Conservation (phyloP, 139 green algal genomes). For the Helicosporidium sp. region DNA sequence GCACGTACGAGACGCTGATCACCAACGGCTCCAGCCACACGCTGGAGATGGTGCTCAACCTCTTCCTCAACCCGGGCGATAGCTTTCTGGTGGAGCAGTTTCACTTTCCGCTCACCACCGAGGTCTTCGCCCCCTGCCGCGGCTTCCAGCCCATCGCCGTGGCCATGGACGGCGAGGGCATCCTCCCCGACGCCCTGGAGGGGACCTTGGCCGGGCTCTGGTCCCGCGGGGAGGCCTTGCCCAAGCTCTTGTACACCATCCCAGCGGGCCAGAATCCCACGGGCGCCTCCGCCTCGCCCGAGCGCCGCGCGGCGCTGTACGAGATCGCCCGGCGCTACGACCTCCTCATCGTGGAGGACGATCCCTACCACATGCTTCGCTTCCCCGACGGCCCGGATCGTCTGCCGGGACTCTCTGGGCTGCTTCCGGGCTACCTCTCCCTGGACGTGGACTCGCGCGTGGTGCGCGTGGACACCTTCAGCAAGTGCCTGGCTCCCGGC, state of each 20-base stretch:
- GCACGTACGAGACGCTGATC: conserved; percentile 8
- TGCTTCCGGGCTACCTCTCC: conserved; percentile 24
- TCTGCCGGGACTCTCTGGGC: background rate
- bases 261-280: conserved; percentile 59
- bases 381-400: conserved; percentile 11
- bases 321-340: conserved; percentile 24
- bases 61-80: conserved; percentile 37
- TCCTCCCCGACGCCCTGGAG: conserved; percentile 26
- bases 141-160: conserved; percentile 21
- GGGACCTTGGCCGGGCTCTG: background rate
- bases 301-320: conserved; percentile 41
- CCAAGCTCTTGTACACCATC: conserved; percentile 47
- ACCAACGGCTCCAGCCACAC: conserved; percentile 25
- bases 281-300: conserved; percentile 19
- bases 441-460: conserved; percentile 49
- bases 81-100: conserved; percentile 41
- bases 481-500: conserved; percentile 41
- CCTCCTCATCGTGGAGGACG: conserved; percentile 64
- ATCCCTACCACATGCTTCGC: conserved; percentile 66
- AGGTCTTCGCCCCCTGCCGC: conserved; percentile 34
- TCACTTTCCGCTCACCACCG: conserved; percentile 35
- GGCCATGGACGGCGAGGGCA: conserved; percentile 32
- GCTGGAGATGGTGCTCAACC: conserved; percentile 14
- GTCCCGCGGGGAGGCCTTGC: conserved; percentile 1
- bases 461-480: conserved; percentile 52